Conservation (phyloP, 2,329 filamentous ascomycete species). For the Phyllosticta paracitricarpa region DNA sequence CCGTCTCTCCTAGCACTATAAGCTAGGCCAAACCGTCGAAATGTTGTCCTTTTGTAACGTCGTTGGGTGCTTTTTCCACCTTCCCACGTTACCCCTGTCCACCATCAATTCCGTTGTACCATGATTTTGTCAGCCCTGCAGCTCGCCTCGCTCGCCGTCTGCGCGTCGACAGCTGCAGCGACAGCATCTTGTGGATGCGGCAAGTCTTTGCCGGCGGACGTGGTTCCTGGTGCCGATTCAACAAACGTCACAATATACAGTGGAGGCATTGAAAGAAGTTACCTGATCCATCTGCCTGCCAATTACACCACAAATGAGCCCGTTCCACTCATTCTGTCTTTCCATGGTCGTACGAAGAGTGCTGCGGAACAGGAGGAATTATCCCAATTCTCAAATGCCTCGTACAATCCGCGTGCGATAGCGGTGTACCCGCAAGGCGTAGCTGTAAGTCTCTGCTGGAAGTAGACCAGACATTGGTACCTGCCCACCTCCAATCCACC, state of each 20-base stretch:
- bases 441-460: constrained; percentile 15
- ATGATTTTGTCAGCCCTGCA: not conserved
- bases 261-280: constrained; percentile 23
- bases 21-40: not conserved
- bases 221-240: constrained; percentile 16
- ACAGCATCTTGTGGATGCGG: constrained; percentile 9
- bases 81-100: not conserved
- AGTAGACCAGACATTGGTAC: not conserved
- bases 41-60: not conserved
- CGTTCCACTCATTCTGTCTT: constrained; percentile 38
- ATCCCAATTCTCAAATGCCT: constrained; percentile 36
- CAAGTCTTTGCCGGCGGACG: constrained; percentile 15
- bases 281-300: constrained; percentile 29
- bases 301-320: constrained; percentile 29
- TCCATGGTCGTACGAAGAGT: constrained; percentile 34
- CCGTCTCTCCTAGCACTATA: not conserved
- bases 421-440: constrained; percentile 37
- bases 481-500: not conserved
- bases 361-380: constrained; percentile 31
- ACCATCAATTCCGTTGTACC: not conserved
- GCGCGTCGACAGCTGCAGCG: not conserved
- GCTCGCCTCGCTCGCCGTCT: not conserved
- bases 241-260: constrained; percentile 20
- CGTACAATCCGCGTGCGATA: constrained; percentile 35
- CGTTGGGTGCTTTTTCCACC: not conserved